Evolutionary conservation across 805 yeast genomes (phyloP), one percentile per base, ranked within the genome.

Genomic region (Ogataea trehaloabstinens): DNA sequence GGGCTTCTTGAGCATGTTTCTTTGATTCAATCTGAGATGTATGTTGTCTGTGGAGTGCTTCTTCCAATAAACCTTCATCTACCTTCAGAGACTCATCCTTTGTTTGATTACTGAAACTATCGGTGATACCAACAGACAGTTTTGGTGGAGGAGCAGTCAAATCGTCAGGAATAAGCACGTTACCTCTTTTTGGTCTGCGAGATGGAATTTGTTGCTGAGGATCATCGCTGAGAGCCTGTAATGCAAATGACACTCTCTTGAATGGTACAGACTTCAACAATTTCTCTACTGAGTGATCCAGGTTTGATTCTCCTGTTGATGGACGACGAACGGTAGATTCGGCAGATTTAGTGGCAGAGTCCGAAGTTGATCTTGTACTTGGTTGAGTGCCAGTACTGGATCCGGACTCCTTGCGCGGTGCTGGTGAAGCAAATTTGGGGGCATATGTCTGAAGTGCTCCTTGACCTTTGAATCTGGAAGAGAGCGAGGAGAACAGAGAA

Each of bases 1-100:
- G 87, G 0, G 93, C 91, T 53, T 84, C 91, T 35, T 76, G 74
- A 2, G 88, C 87, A 61, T 83, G 91, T 44, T 75, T 79, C 21
- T 74, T 78, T 1, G 90, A 77, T 53, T 83, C 89, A 19, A 71
- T 58, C 15, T 74, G 50, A 1, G 82, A 77, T 35, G 66, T 55
- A 27, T 62, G 69, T 45, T 81, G 85, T 15, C 76, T 69, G 18
- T 79, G 85, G n/a, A 76, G 51, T 0, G 89, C 89, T 28, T 69
- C 44, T 32, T 65, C 66, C 36, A 82, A 60, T 37, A 80, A 80
- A 25, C 67, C 67, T 28, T 71, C 73, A 28, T 73, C 62, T 43
- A 60, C 65, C 35, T 52, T 58, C 2, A 58, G 57, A 15, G 40
- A 48, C 33, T 52, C 58, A 28, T 54, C 58, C 20, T 58, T 40